Evolutionary conservation across 352 stramenopile genomes (phyloP).

Genomic region (Phytophthora sojae): DNA sequence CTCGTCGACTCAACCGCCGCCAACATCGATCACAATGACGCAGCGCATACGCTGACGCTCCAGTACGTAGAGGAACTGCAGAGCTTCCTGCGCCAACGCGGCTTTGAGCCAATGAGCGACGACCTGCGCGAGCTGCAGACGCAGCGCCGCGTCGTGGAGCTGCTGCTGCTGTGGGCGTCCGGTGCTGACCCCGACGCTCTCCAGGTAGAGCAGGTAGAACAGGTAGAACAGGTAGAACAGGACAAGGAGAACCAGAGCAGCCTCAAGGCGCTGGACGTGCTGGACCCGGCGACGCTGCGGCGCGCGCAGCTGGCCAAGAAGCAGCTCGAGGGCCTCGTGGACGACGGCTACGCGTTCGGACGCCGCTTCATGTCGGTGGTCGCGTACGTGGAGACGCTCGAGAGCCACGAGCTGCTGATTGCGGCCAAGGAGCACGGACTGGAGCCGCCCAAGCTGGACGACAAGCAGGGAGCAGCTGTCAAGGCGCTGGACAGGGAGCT

Average conservation of each 20-base stretch:
- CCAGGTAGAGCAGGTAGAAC: no score
- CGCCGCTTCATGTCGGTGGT: conserved; percentile 65
- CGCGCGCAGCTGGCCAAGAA: conserved; percentile 52
- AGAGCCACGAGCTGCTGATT: conserved; percentile 49
- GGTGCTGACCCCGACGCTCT: conserved; percentile 7
- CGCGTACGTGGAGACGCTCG: conserved; percentile 61
- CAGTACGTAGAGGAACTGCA: conserved; percentile 53
- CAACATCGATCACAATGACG: not conserved
- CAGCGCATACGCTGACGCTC: conserved; percentile 12
- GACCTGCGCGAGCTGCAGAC: conserved; percentile 39
- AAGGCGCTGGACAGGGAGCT: conserved; percentile 63
- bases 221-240: conserved; percentile 1
- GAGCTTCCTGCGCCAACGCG: conserved; percentile 32
- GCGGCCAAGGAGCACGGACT: conserved; percentile 39
- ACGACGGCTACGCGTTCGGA: conserved; percentile 75
- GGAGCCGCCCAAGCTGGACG: conserved; percentile 37
- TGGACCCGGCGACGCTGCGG: conserved; percentile 25
- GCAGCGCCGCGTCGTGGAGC: conserved; percentile 54
- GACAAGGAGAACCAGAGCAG: conserved; percentile 21
- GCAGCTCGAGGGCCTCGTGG: conserved; percentile 42
- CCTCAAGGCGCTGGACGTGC: conserved; percentile 7
- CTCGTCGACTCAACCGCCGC: conserved; percentile 19
- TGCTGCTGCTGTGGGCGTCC: conserved; percentile 44
- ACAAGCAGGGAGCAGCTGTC: conserved; percentile 47
- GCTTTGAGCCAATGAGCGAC: conserved; percentile 47